Evolutionary conservation across 1,139 yeast species (phyloP).

Genomic region (Candida tetrigidarum): DNA sequence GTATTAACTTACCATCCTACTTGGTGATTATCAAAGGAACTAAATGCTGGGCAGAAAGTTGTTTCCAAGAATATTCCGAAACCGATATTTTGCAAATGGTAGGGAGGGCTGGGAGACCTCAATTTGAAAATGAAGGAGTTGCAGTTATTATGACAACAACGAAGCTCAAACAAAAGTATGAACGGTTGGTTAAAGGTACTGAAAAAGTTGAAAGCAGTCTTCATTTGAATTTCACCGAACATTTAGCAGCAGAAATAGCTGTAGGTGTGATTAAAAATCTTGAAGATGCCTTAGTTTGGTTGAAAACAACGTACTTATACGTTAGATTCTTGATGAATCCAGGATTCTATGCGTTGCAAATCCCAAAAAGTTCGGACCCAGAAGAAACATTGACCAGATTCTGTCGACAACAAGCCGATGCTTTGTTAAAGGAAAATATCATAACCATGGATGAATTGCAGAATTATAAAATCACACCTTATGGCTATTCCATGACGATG

Average conservation of each 20-base stretch:
- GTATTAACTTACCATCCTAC: constrained; percentile 65
- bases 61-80: constrained; percentile 56
- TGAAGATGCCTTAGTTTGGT: constrained; percentile 51
- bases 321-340: constrained; percentile 47
- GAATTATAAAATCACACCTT: constrained; percentile 32
- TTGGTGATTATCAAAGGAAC: constrained; percentile 64
- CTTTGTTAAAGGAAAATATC: constrained; percentile 30
- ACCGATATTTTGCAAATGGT: constrained; percentile 64
- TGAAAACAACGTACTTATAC: constrained; percentile 55
- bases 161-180: constrained; percentile 37
- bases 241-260: constrained; percentile 53
- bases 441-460: constrained; percentile 19
- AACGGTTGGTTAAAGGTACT: constrained; percentile 44
- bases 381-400: constrained; percentile 31
- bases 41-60: constrained; percentile 49
- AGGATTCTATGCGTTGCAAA: constrained; percentile 29
- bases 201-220: constrained; percentile 54
- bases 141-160: constrained; percentile 56
- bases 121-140: constrained; percentile 53
- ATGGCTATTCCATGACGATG: constrained; percentile 50
- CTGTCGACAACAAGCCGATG: constrained; percentile 30
- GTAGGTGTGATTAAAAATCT: constrained; percentile 42
- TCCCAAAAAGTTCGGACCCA: constrained; percentile 17
- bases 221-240: constrained; percentile 47
- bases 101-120: constrained; percentile 64